Evolutionary conservation across 257 asterid genomes (phyloP).

Genomic region (Vinca minor): DNA sequence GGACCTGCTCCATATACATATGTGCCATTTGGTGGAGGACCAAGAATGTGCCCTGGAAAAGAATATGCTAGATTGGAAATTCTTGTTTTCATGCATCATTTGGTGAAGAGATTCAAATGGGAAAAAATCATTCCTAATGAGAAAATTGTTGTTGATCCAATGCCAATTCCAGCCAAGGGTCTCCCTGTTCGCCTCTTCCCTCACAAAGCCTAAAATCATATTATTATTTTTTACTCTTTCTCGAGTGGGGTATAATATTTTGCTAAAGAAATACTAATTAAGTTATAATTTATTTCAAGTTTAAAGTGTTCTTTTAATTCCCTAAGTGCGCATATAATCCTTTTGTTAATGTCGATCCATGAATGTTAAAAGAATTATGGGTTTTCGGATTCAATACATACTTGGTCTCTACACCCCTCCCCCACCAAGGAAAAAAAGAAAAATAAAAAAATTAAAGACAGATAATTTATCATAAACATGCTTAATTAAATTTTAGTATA

Average conservation of each 20-base stretch:
- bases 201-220: conserved; percentile 26
- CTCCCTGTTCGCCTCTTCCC: conserved; percentile 43
- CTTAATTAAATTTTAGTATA: no score
- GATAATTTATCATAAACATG: no score
- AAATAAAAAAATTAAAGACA: no score
- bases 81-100: conserved; percentile 47
- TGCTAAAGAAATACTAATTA: no score
- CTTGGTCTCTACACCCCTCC: no score
- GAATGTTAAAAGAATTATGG: no score
- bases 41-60: conserved; percentile 54
- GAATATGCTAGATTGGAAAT: conserved; percentile 51
- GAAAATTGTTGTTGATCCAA: conserved; percentile 45
- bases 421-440: no score
- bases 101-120: conserved; percentile 45
- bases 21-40: conserved; percentile 59
- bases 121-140: conserved; percentile 36
- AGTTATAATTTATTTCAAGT: no score
- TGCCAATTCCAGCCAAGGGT: conserved; percentile 47
- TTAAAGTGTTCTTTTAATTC: no score
- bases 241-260: not conserved
- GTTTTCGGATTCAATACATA: no score
- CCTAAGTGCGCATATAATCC: no score
- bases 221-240: not conserved
- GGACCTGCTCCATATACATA: conserved; percentile 57
- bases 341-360: no score